Evolutionary conservation across 495 filamentous ascomycete species (phyloP).

Genomic region (Podospora pseudopauciseta): DNA sequence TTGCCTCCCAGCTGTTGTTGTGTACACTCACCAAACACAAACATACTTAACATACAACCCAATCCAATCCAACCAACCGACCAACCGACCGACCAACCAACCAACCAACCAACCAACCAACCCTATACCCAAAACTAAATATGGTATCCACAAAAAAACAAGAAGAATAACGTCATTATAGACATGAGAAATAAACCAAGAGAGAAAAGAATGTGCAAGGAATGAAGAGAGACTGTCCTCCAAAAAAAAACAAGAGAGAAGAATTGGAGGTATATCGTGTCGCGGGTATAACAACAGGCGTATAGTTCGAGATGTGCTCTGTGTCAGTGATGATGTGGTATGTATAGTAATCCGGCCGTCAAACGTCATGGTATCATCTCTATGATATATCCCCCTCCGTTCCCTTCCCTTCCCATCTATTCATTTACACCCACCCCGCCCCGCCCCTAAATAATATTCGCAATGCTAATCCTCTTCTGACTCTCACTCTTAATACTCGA

Average conservation of each 20-base stretch:
- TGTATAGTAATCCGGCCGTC: conserved; percentile 8
- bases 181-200: not conserved
- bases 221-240: not conserved
- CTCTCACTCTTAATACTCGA: conserved; percentile 35
- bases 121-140: not conserved
- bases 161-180: not conserved
- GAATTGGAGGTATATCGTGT: not conserved
- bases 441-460: conserved; percentile 63
- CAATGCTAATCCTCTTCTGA: conserved; percentile 68
- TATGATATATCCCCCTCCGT: not conserved
- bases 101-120: too few species aligned
- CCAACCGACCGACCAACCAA: too few species aligned
- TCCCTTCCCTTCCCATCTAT: conserved; percentile 4
- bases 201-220: not conserved
- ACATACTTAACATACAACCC: not conserved
- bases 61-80: too few species aligned
- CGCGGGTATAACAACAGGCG: not conserved
- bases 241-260: not conserved
- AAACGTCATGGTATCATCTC: not conserved
- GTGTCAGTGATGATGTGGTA: not conserved
- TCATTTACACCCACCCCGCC: not conserved
- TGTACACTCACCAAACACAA: not conserved
- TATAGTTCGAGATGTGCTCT: not conserved
- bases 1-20: not conserved
- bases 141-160: not conserved